Evolutionary conservation across 768 basidiomycete genomes (phyloP).

Genomic region (Rhizopogon vinicolor): DNA sequence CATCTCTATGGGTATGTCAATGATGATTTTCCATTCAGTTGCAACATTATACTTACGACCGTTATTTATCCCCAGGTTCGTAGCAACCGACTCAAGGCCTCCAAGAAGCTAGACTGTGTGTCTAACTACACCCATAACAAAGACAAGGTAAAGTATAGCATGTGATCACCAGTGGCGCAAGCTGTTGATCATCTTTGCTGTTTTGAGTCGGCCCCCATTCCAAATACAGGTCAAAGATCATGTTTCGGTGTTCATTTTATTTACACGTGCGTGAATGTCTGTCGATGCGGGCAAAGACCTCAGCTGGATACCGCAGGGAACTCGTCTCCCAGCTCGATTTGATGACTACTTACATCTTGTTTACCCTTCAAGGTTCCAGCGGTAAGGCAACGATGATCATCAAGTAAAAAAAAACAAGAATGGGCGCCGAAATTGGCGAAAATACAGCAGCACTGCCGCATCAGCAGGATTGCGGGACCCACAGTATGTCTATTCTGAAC

Average conservation of each 20-base stretch:
- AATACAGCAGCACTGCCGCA: too few species aligned
- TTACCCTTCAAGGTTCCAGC: background rate
- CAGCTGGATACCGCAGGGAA: background rate
- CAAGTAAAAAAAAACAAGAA: background rate
- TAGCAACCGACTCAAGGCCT: background rate
- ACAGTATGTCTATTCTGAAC: background rate
- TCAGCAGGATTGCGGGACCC: background rate
- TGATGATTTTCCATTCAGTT: background rate
- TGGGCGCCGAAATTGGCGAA: background rate
- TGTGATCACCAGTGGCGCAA: background rate
- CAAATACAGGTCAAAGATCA: too few species aligned
- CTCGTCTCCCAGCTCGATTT: background rate
- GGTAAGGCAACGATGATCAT: background rate
- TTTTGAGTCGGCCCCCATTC: background rate
- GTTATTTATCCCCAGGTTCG: background rate
- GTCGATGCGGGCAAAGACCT: background rate
- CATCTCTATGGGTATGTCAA: background rate
- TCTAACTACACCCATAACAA: background rate
- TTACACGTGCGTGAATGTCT: background rate
- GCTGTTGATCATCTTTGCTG: background rate
- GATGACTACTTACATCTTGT: background rate
- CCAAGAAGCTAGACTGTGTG: background rate
- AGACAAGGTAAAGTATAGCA: background rate
- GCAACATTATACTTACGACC: background rate
- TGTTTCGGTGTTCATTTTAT: background rate